These are phyloP conservation scores for Ceratocystis alfenasii DNA, from an alignment of 2,329 filamentous ascomycete genomes.

Conservation along the genomic window DNA sequence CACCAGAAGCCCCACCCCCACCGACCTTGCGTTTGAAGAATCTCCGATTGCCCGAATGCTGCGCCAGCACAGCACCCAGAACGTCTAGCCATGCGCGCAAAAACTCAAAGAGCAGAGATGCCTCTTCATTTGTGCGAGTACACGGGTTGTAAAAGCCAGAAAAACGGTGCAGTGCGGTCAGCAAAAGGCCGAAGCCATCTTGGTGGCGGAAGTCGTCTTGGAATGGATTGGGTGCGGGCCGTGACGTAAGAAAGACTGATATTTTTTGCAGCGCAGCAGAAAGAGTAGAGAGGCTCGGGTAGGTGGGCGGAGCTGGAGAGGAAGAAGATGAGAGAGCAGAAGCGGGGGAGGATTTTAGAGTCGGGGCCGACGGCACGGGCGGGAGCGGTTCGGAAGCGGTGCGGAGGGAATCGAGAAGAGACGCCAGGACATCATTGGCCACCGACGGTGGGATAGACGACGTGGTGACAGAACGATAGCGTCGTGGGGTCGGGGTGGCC, in stretches of 20 bases:
- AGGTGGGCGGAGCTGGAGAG: constrained; percentile 25
- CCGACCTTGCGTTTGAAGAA: constrained; percentile 72
- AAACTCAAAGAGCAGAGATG: constrained; percentile 53
- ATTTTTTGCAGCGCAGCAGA: constrained; percentile 51
- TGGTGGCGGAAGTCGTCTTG: constrained; percentile 78
- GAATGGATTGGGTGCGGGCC: constrained; percentile 36
- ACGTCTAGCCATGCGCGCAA: constrained; percentile 61
- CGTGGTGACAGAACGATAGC: constrained; percentile 54
- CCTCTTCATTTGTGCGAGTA: constrained; percentile 49
- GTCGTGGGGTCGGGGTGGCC: constrained; percentile 33
- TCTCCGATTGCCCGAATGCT: constrained; percentile 73
- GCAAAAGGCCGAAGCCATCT: constrained; percentile 62
- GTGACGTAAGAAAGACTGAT: constrained; percentile 47
- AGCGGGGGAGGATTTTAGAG: not conserved
- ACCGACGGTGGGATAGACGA: constrained; percentile 47
- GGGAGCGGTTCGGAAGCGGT: constrained; percentile 29
- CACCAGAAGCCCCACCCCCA: constrained; percentile 30
- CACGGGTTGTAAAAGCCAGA: constrained; percentile 65
- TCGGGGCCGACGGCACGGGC: not conserved
- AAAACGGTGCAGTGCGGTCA: constrained; percentile 57
- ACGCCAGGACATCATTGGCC: constrained; percentile 46
- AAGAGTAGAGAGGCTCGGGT: constrained; percentile 39
- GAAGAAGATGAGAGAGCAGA: constrained; percentile 27
- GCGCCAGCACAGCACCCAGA: constrained; percentile 60
- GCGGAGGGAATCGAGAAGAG: constrained; percentile 40